Percentiles rank a stretch among this genome's conserved stretches.
phyloP scores from a whole-genome alignment of 2,329 filamentous ascomycete species.

The Arthroderma sp. region DNA sequence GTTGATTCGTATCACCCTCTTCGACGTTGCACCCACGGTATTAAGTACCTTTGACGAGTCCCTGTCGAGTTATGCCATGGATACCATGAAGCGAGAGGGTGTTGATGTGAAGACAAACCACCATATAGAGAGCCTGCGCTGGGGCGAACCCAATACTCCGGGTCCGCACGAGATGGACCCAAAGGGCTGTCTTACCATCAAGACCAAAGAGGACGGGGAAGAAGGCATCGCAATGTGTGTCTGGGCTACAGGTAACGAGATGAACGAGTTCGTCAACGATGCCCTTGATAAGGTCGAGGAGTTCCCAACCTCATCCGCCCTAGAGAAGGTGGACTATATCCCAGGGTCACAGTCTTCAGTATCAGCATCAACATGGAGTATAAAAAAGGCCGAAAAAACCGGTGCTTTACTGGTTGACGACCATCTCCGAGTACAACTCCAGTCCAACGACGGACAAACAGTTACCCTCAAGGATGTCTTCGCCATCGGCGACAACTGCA shows the following conservation, averaged over 20 bases:
- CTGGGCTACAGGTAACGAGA: slow-evolving; percentile 47
- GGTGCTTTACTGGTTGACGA: slow-evolving; percentile 45
- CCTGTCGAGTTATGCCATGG: slow-evolving; percentile 44
- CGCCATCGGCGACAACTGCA: slow-evolving; percentile 46
- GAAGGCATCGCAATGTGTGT: slow-evolving; percentile 49
- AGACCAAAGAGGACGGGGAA: slow-evolving; percentile 46
- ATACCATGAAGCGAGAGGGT: slow-evolving; percentile 44
- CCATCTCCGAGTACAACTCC: slow-evolving; percentile 44
- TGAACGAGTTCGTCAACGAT: slow-evolving; percentile 42
- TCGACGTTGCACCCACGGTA: slow-evolving; percentile 49
- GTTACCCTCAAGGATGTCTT: slow-evolving; percentile 44
- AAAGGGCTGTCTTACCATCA: slow-evolving; percentile 40
- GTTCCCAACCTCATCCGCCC: slow-evolving; percentile 13
- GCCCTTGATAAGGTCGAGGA: slow-evolving; percentile 22
- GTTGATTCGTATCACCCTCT: slow-evolving; percentile 44
- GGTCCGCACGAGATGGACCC: slow-evolving; percentile 31
- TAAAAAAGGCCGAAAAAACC: slow-evolving; percentile 38
- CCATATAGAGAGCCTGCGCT: slow-evolving; percentile 43
- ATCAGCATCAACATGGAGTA: slow-evolving; percentile 32
- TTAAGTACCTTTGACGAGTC: slow-evolving; percentile 50
- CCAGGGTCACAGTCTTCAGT: background rate
- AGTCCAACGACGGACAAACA: slow-evolving; percentile 24
- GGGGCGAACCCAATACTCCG: slow-evolving; percentile 35
- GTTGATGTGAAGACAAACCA: slow-evolving; percentile 48
- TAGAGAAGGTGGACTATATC: slow-evolving; percentile 9